A percentile compares a stretch with the other conserved stretches of the same genome.
Conservation (phyloP, 2,329 filamentous ascomycete genomes). For the Alternaria incomplexa region DNA sequence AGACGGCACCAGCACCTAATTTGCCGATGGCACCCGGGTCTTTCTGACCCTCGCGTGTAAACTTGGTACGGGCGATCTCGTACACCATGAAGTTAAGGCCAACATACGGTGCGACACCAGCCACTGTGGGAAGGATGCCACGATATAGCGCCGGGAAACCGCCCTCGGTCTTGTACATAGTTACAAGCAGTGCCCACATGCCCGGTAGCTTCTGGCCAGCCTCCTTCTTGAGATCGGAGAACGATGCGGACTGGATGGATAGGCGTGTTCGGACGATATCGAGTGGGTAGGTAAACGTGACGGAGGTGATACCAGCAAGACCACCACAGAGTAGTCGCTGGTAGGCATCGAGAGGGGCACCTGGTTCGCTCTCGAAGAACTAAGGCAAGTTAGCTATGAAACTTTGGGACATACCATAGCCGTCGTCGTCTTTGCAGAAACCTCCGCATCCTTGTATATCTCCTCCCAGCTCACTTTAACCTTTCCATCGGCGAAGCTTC, state of each 20-base stretch:
- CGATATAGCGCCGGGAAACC: constrained; percentile 87
- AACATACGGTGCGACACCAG: constrained; percentile 95
- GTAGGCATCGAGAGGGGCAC: constrained; percentile 73
- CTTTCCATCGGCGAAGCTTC: not conserved
- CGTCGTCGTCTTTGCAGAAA: not conserved
- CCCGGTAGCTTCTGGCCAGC: constrained; percentile 71
- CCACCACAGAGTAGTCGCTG: constrained; percentile 88
- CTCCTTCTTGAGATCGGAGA: constrained; percentile 69
- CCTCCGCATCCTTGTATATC: not conserved
- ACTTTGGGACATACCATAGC: not conserved
- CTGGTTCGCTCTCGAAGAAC: constrained; percentile 79
- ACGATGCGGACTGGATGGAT: constrained; percentile 97
- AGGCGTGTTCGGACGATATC: constrained; percentile 96
- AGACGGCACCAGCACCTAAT: constrained; percentile 86
- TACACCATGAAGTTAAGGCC: constrained; percentile 99
- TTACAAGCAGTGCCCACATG: constrained; percentile 83
- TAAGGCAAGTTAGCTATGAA: constrained; percentile 42
- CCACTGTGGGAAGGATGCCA: constrained; percentile 90
- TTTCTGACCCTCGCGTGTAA: constrained; percentile 87
- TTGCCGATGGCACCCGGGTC: constrained; percentile 83
- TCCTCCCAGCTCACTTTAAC: not conserved
- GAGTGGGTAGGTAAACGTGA: constrained; percentile 92
- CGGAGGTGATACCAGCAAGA: constrained; percentile 91
- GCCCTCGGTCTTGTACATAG: constrained; percentile 92
- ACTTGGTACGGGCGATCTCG: constrained; percentile 80